A percentile compares a stretch with the other conserved stretches of the same genome.
Conservation (phyloP, 2,329 filamentous ascomycete species). For the Cercospora zeae-maydis region DNA sequence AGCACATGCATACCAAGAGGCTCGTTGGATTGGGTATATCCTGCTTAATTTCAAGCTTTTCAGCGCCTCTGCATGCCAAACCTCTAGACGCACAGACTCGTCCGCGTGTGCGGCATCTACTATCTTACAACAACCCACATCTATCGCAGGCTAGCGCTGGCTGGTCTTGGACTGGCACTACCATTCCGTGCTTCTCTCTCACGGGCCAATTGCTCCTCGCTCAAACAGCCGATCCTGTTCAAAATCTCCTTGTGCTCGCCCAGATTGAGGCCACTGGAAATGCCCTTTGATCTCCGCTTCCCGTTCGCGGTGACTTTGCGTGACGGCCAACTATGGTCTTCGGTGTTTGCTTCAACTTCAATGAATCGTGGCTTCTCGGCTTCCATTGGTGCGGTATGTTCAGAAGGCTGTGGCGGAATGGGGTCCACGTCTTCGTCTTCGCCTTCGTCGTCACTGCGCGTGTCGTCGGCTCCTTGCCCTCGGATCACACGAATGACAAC, state of each 20-base stretch:
- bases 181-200: constrained; percentile 33
- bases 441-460: constrained; percentile 79
- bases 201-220: constrained; percentile 36
- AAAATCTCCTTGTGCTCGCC: constrained; percentile 77
- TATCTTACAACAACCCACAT: not conserved
- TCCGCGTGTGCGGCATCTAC: not conserved
- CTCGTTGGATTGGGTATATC: not conserved
- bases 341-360: constrained; percentile 73
- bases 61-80: not conserved
- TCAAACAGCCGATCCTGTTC: constrained; percentile 69
- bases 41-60: not conserved
- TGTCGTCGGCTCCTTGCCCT: constrained; percentile 76
- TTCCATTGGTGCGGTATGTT: constrained; percentile 16
- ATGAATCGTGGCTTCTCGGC: constrained; percentile 33
- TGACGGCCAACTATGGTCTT: constrained; percentile 48
- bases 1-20: not conserved
- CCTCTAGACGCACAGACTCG: not conserved
- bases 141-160: constrained; percentile 14
- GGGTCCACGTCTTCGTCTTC: constrained; percentile 56
- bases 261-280: constrained; percentile 49
- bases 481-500: constrained; percentile 77
- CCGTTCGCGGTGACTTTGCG: constrained; percentile 32
- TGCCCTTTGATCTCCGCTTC: constrained; percentile 51
- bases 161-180: constrained; percentile 25
- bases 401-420: constrained; percentile 23